These are phyloP conservation scores for Theobroma cacao DNA, from an alignment of 345 rosid species.

Conservation along the genomic window DNA sequence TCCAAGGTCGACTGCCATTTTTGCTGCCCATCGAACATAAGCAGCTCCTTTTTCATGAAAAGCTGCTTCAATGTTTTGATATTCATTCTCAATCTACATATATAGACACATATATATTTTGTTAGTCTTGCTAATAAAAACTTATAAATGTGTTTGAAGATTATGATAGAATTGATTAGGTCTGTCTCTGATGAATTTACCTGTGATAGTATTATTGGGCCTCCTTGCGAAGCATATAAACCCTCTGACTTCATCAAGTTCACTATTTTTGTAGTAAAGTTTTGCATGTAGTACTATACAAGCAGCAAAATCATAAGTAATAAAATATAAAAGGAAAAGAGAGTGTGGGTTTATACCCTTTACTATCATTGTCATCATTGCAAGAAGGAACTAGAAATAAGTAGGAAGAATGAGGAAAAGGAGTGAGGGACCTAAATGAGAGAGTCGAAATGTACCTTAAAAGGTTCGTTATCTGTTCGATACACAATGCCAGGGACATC, in stretches of 20 bases:
- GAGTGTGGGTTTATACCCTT: no score
- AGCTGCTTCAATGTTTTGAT: constrained; percentile 51
- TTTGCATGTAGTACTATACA: constrained; percentile 60
- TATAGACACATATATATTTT: not conserved
- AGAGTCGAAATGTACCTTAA: constrained; percentile 40
- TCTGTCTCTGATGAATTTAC: constrained; percentile 18
- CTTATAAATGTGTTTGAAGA: not conserved
- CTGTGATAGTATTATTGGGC: constrained; percentile 96
- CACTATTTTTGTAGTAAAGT: constrained; percentile 64
- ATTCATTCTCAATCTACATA: constrained; percentile 87
- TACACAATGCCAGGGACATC: constrained; percentile 71
- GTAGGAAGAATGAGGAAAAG: not conserved
- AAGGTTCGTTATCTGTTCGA: constrained; percentile 74
- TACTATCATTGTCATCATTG: no score
- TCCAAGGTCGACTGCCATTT: constrained; percentile 66
- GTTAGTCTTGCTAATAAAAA: not conserved
- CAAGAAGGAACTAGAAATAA: not conserved
- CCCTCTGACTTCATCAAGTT: constrained; percentile 73
- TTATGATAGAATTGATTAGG: not conserved
- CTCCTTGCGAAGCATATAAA: constrained; percentile 87
- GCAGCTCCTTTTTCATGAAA: constrained; percentile 52
- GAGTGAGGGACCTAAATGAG: not conserved
- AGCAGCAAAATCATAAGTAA: not conserved
- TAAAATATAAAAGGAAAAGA: not conserved
- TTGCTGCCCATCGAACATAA: constrained; percentile 75